Percentiles rank a stretch among this genome's conserved stretches.
Conservation (phyloP, 768 basidiomycete species). For the Russula abietina region DNA sequence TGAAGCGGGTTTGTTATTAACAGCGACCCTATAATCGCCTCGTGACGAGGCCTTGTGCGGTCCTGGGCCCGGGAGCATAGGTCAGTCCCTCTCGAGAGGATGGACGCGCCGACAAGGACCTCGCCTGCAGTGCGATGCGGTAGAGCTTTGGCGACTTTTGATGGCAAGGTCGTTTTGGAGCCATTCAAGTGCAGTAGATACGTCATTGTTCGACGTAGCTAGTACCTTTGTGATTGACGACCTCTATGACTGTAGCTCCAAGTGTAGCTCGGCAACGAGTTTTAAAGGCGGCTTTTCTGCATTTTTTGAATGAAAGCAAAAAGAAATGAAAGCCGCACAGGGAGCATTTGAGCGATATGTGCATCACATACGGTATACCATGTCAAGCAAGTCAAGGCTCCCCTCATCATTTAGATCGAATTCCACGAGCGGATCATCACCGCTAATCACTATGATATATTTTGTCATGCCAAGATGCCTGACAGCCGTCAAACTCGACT, state of each 20-base stretch:
- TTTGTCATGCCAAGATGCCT: too few relatives aligned
- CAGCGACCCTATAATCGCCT: too few relatives aligned
- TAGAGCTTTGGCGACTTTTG: slow-evolving; percentile 59
- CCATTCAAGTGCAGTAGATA: slow-evolving; percentile 73
- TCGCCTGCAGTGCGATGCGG: slow-evolving; percentile 66
- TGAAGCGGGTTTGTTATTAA: too few relatives aligned
- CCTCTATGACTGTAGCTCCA: slow-evolving; percentile 66
- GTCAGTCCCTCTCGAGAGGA: slow-evolving; percentile 38
- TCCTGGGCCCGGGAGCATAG: too few relatives aligned
- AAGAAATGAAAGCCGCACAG: not conserved
- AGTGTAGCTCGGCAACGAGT: slow-evolving; percentile 83
- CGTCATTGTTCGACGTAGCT: slow-evolving; percentile 60
- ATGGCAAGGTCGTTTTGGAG: slow-evolving; percentile 64
- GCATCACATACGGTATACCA: too few relatives aligned
- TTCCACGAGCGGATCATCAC: too few relatives aligned
- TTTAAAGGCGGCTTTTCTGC: slow-evolving; percentile 56
- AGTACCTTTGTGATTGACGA: slow-evolving; percentile 87
- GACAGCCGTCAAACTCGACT: too few relatives aligned
- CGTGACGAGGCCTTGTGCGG: too few relatives aligned
- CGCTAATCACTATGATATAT: too few relatives aligned
- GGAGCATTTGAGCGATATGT: too few relatives aligned
- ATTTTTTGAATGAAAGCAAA: slow-evolving; percentile 48
- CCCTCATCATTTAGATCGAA: too few relatives aligned
- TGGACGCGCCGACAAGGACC: slow-evolving; percentile 71
- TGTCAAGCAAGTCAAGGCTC: too few relatives aligned